Evolutionary conservation across 129 eudicot genomes (phyloP), one percentile per base, ranked within the genome.

Genomic region (Erigeron canadensis): DNA sequence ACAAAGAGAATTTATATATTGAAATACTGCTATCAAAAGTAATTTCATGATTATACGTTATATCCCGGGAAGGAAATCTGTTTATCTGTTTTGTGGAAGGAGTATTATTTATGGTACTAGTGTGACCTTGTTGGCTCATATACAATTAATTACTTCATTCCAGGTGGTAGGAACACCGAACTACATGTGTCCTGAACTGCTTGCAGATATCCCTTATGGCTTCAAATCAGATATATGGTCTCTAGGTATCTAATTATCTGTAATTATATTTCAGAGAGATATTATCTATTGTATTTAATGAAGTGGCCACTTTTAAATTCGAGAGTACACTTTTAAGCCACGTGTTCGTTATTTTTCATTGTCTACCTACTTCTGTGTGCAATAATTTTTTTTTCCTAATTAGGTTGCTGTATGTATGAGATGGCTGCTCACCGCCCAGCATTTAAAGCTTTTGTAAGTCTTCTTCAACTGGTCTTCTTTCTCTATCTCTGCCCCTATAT

Each of bases 381-480:
- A 28, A 28, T 28, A 44, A 12, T 23, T 68, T 37, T 67, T 58
- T 5, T 61, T 64, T 74, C 15, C 21, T 70, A 22, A 74, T 63
- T 81, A 94, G 99, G 99, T 73, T 94, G 99, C 82, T 94, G 99
- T 71, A 86, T 90, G 87, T 94, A 94, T 69, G 99, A 94, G 77
- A 94, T 94, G 96, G 99, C 99, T 56, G 97, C 99, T 84, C 99
- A 94, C 77, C 97, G 99, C 42, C 99, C 91, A 64, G 99, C 99
- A 40, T 94, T 94, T 69, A 94, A 94, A 81, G 99, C 99, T 73
- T 94, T 94, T 86, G 99, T 94, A 86, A 87, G 96, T 72, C 75
- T 61, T 78, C 63, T 56, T 62, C 9, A 8, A 76, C 61, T 69
- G 58, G 62, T 48, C 18, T 60, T 44, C 54, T 47, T 16, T 75